A percentile compares a stretch with the other conserved stretches of the same genome.
These are phyloP conservation scores for Trypanosoma caninum DNA, from an alignment of 208 protist species.

Conservation along the genomic window DNA sequence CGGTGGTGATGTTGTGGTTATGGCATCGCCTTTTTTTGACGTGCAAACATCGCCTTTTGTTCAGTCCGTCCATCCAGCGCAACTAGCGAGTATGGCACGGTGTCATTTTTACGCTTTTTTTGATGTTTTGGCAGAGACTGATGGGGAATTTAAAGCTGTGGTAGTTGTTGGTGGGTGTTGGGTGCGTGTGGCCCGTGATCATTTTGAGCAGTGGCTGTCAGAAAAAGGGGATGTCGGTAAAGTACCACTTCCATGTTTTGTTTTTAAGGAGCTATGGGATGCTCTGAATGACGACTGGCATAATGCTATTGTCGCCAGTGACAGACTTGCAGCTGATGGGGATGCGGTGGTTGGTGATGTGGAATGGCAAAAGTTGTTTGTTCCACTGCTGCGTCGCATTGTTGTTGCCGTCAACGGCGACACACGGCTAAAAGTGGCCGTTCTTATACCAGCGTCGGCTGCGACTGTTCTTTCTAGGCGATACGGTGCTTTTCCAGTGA, in stretches of 20 bases:
- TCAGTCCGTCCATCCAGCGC: not conserved
- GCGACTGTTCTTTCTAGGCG: conserved; percentile 6
- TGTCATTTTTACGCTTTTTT: conserved; percentile 11
- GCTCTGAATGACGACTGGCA: not conserved
- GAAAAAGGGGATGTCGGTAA: not conserved
- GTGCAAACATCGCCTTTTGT: conserved; percentile 5
- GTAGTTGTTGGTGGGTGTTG: not conserved
- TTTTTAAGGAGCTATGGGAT: conserved; percentile 7
- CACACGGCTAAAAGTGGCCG: not conserved
- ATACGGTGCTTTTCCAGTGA: conserved; percentile 5
- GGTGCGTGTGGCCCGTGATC: not conserved
- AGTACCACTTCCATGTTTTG: not conserved
- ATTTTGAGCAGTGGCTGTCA: conserved; percentile 5
- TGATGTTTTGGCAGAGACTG: not conserved
- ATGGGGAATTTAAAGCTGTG: not conserved
- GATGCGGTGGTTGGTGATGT: not conserved
- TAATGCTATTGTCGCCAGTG: not conserved
- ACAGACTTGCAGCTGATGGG: not conserved
- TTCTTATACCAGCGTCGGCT: conserved; percentile 1
- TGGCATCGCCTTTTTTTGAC: conserved; percentile 9
- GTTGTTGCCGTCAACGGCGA: not conserved
- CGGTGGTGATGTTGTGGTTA: not conserved
- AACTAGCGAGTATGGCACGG: not conserved
- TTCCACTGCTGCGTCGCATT: conserved; percentile 5
- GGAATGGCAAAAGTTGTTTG: not conserved